Conservation (phyloP, 116 monocot genomes). For the Papilionanthe hybrid region DNA sequence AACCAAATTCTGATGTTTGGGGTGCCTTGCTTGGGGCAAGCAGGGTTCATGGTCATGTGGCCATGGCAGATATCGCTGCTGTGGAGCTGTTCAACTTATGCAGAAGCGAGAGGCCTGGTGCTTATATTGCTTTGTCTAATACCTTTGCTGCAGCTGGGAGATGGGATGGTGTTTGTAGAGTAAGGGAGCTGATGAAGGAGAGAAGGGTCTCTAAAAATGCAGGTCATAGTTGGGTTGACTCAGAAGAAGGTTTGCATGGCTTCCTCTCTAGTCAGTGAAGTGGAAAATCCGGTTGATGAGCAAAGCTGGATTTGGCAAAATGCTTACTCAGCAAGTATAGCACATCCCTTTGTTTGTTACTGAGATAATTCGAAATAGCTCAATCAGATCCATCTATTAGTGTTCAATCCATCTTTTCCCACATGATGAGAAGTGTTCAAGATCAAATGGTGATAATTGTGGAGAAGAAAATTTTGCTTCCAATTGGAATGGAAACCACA, state of each 20-base stretch:
- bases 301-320: too few relatives aligned
- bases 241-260: slow-evolving; percentile 14
- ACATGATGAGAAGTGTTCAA: too few relatives aligned
- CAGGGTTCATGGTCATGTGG: slow-evolving; percentile 62
- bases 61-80: slow-evolving; percentile 61
- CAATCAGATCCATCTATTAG: too few relatives aligned
- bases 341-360: too few relatives aligned
- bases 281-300: too few relatives aligned
- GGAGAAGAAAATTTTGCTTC: too few relatives aligned
- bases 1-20: slow-evolving; percentile 79
- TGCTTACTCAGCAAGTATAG: too few relatives aligned
- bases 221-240: slow-evolving; percentile 54
- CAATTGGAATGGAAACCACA: too few relatives aligned
- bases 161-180: slow-evolving; percentile 65
- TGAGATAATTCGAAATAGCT: too few relatives aligned
- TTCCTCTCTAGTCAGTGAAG: slow-evolving; percentile 6
- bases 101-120: slow-evolving; percentile 55
- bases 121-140: slow-evolving; percentile 84
- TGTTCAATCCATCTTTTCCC: too few relatives aligned
- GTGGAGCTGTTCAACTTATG: slow-evolving; percentile 58
- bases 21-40: slow-evolving; percentile 71
- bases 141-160: slow-evolving; percentile 59
- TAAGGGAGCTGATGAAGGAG: slow-evolving; percentile 72
- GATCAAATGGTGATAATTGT: too few relatives aligned
- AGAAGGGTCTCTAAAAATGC: slow-evolving; percentile 54